Percentiles rank a stretch among this genome's conserved stretches.
These are phyloP conservation scores for Hortiboletus campestris DNA, from an alignment of 768 basidiomycete genomes.

Conservation along the genomic window DNA sequence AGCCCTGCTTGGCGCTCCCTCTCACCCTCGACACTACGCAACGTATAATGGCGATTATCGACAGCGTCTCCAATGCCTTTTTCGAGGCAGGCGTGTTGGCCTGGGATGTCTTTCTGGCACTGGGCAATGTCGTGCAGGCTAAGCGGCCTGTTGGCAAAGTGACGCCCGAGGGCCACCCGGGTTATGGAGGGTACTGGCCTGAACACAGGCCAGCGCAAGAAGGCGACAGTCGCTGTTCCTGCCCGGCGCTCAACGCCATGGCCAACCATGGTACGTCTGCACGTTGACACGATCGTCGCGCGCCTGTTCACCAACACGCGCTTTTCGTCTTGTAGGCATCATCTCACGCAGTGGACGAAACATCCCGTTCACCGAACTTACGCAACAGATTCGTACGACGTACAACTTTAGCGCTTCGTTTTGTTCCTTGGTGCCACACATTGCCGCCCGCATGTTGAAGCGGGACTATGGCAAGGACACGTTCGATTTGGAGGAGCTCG, in stretches of 20 bases:
- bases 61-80: constrained; percentile 4
- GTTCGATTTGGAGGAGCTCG: constrained; percentile 65
- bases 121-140: constrained; percentile 19
- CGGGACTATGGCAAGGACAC: constrained; percentile 55
- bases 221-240: constrained; percentile 69
- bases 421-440: constrained; percentile 63
- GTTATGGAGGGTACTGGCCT: constrained; percentile 69
- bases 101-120: constrained; percentile 22
- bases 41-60: constrained; percentile 15
- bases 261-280: constrained; percentile 71
- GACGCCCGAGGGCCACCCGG: constrained; percentile 52
- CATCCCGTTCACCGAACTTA: constrained; percentile 57
- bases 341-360: constrained; percentile 65
- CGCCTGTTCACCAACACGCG: neutral
- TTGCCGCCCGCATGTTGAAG: constrained; percentile 54
- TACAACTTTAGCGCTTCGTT: constrained; percentile 74
- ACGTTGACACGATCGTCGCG: too few relatives aligned
- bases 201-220: constrained; percentile 56
- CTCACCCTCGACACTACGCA: neutral
- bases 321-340: constrained; percentile 29
- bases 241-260: constrained; percentile 77
- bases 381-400: constrained; percentile 44
- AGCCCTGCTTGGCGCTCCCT: neutral
- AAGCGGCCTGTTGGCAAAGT: constrained; percentile 47
- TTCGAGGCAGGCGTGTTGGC: constrained; percentile 8